Evolutionary conservation across 768 basidiomycete genomes (phyloP).

Genomic region (Kwoniella sp.): DNA sequence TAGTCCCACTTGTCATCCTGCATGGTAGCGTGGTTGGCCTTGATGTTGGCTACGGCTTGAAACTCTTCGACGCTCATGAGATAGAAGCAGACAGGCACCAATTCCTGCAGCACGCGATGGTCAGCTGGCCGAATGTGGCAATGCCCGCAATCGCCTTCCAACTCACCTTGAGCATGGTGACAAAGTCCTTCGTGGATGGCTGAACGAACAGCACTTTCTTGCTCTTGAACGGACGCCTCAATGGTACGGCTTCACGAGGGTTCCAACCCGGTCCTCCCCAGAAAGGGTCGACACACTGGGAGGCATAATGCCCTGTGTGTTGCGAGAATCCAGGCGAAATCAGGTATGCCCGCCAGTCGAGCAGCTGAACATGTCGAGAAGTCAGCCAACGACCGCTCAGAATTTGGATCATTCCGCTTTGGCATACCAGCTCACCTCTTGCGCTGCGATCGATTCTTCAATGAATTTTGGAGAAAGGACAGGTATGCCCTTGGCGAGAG

Average conservation of each 20-base stretch:
- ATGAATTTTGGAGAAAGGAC: slow-evolving; percentile 68
- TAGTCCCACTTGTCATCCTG: slow-evolving; percentile 29
- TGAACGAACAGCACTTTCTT: slow-evolving; percentile 33
- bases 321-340: slow-evolving; percentile 62
- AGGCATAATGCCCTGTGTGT: slow-evolving; percentile 58
- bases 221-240: slow-evolving; percentile 30
- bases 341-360: slow-evolving; percentile 68
- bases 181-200: slow-evolving; percentile 17
- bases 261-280: slow-evolving; percentile 64
- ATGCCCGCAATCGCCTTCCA: no score
- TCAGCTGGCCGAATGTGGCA: no score
- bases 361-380: slow-evolving; percentile 36
- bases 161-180: slow-evolving; percentile 26
- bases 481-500: slow-evolving; percentile 83
- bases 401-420: not conserved
- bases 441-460: slow-evolving; percentile 14
- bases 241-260: slow-evolving; percentile 15
- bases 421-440: slow-evolving; percentile 26
- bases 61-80: slow-evolving; percentile 76
- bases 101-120: slow-evolving; percentile 47
- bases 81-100: slow-evolving; percentile 68
- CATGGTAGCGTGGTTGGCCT: slow-evolving; percentile 16
- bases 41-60: slow-evolving; percentile 7
- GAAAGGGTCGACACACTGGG: slow-evolving; percentile 61
- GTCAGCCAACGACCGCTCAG: not conserved